Percentiles rank a stretch among this genome's conserved stretches.
Conservation (phyloP, 192 early-diverging fungal genomes). For the Ambispora gerdemannii region DNA sequence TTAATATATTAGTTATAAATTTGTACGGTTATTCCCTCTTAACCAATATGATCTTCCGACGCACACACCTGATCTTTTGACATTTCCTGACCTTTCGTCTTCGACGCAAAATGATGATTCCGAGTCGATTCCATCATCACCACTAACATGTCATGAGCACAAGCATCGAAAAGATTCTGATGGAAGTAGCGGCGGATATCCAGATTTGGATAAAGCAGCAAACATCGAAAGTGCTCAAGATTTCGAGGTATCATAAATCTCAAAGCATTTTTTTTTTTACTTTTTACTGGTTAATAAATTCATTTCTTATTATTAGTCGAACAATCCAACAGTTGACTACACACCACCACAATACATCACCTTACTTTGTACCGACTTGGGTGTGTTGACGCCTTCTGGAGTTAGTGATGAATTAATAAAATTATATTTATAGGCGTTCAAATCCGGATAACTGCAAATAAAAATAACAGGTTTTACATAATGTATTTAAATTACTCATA, state of each 20-base stretch:
- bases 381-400: constrained; percentile 86
- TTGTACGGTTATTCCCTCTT: constrained; percentile 91
- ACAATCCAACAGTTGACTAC: constrained; percentile 86
- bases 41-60: constrained; percentile 92
- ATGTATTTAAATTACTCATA: too few species aligned
- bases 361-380: constrained; percentile 82
- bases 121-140: constrained; percentile 19
- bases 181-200: constrained; percentile 27
- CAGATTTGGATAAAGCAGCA: constrained; percentile 16
- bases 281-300: neutral
- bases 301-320: constrained; percentile 35
- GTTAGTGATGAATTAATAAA: constrained; percentile 86
- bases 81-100: constrained; percentile 52
- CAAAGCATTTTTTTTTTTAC: constrained; percentile 20
- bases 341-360: constrained; percentile 91
- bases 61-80: constrained; percentile 62
- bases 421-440: constrained; percentile 68
- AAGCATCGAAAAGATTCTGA: constrained; percentile 26
- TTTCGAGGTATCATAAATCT: constrained; percentile 28
- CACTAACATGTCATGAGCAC: neutral
- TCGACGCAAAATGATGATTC: neutral
- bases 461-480: too few species aligned
- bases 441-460: too few species aligned
- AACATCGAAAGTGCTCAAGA: constrained; percentile 27
- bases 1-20: constrained; percentile 74